These are phyloP conservation scores for Nemania sp. DNA, from an alignment of 2,329 filamentous ascomycete genomes.

Conservation along the genomic window DNA sequence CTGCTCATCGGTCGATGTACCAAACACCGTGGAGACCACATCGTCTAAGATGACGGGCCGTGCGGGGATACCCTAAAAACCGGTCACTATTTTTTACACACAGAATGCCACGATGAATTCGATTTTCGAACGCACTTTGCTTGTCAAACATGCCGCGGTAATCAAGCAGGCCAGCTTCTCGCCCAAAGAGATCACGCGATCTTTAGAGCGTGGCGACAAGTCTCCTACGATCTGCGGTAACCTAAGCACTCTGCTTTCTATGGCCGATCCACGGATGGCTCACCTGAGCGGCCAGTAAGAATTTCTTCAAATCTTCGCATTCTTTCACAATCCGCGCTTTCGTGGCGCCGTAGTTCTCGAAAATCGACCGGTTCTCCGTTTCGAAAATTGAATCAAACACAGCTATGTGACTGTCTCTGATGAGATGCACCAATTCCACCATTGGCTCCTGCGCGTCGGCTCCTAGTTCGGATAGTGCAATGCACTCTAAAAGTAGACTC, in stretches of 20 bases:
- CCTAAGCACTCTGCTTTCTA: slow-evolving; percentile 13
- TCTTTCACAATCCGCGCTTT: slow-evolving; percentile 49
- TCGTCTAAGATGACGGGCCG: slow-evolving; percentile 35
- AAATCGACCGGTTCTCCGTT: slow-evolving; percentile 10
- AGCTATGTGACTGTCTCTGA: slow-evolving; percentile 54
- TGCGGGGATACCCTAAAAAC: slow-evolving; percentile 30
- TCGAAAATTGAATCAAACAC: slow-evolving; percentile 36
- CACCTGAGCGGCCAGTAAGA: slow-evolving; percentile 57
- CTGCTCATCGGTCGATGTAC: slow-evolving; percentile 33
- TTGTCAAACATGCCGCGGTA: slow-evolving; percentile 37
- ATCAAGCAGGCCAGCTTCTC: slow-evolving; percentile 40
- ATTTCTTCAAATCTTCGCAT: slow-evolving; percentile 52
- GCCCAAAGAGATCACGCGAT: slow-evolving; percentile 52
- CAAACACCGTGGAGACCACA: slow-evolving; percentile 35
- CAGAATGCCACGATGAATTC: not conserved
- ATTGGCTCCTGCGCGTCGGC: slow-evolving; percentile 40
- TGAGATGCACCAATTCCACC: slow-evolving; percentile 52
- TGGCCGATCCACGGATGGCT: slow-evolving; percentile 8
- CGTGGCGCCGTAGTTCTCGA: slow-evolving; percentile 45
- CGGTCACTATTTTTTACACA: slow-evolving; percentile 4
- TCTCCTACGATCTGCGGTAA: slow-evolving; percentile 47
- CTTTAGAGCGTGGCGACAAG: slow-evolving; percentile 54
- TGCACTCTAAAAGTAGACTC: slow-evolving; percentile 46
- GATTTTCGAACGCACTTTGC: slow-evolving; percentile 30
- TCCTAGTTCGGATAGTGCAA: slow-evolving; percentile 30